phyloP scores from a whole-genome alignment of 108 stramenopile species.

The Cyclostephanos tholiformis region DNA sequence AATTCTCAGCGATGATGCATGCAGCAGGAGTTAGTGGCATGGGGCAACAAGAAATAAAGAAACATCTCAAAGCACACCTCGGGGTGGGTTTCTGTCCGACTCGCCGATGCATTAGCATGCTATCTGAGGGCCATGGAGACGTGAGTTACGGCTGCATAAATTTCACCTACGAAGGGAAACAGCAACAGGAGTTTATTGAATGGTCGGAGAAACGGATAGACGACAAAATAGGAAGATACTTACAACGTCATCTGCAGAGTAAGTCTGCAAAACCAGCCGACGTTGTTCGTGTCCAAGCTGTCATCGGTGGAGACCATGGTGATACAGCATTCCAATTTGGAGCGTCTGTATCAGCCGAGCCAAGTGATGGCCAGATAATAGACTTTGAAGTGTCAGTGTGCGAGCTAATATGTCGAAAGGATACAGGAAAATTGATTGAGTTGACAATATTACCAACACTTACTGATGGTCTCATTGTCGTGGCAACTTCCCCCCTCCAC shows the following conservation, averaged over 20 bases:
- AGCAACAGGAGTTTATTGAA: neutral
- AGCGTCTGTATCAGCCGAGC: too few species aligned
- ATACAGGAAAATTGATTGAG: too few species aligned
- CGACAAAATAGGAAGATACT: neutral
- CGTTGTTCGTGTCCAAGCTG: neutral
- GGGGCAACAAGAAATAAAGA: neutral
- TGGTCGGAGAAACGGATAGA: neutral
- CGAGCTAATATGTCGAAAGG: too few species aligned
- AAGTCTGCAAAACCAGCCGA: neutral
- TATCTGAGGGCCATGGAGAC: neutral
- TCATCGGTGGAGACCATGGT: conserved; percentile 1
- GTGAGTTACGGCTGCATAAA: neutral
- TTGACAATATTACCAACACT: too few species aligned
- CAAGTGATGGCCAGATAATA: too few species aligned
- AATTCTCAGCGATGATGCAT: too few species aligned
- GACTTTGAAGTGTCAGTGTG: too few species aligned
- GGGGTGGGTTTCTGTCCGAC: neutral
- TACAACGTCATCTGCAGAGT: conserved; percentile 2
- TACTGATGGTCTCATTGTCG: neutral
- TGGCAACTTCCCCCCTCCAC: neutral
- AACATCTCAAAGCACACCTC: neutral
- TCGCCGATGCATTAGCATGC: neutral
- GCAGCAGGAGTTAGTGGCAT: too few species aligned
- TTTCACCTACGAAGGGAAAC: neutral
- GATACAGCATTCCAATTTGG: neutral